These are phyloP conservation scores for Aspergillus bertholletiae DNA, from an alignment of 495 filamentous ascomycete species.

Conservation along the genomic window DNA sequence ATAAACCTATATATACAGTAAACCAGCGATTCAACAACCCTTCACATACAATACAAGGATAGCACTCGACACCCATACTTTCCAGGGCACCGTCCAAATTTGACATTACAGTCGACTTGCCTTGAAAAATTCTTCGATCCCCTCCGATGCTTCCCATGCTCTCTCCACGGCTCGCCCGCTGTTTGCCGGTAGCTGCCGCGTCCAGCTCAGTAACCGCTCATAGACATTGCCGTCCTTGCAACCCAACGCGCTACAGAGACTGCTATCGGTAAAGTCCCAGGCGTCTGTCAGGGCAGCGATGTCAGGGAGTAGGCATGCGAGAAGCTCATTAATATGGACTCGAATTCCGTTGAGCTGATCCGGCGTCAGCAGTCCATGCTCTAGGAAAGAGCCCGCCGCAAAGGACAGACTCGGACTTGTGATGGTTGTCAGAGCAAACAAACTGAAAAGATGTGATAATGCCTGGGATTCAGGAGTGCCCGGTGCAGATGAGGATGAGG, in stretches of 20 bases:
- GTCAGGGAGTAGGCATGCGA: slow-evolving; percentile 17
- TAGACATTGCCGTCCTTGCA: slow-evolving; percentile 27
- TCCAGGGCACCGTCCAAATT: background rate
- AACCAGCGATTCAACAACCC: no score
- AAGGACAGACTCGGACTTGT: background rate
- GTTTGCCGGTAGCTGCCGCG: slow-evolving; percentile 16
- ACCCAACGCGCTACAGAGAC: slow-evolving; percentile 23
- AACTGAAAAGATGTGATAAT: background rate
- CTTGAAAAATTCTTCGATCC: background rate
- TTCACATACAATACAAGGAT: background rate
- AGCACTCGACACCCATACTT: background rate
- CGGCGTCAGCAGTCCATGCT: background rate
- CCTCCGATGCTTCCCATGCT: background rate
- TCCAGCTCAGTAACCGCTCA: slow-evolving; percentile 23
- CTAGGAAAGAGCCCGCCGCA: background rate
- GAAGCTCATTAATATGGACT: slow-evolving; percentile 13
- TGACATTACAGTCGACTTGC: background rate
- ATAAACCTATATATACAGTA: no score
- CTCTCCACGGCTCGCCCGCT: background rate
- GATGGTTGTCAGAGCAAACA: background rate
- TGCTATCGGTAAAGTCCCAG: slow-evolving; percentile 27
- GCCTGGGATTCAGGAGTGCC: background rate
- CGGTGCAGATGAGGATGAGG: background rate
- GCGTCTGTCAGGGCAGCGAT: slow-evolving; percentile 26
- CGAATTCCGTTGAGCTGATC: background rate